phyloP scores from a whole-genome alignment of 176 grass and related monocot species.

The Oryza meyeriana region DNA sequence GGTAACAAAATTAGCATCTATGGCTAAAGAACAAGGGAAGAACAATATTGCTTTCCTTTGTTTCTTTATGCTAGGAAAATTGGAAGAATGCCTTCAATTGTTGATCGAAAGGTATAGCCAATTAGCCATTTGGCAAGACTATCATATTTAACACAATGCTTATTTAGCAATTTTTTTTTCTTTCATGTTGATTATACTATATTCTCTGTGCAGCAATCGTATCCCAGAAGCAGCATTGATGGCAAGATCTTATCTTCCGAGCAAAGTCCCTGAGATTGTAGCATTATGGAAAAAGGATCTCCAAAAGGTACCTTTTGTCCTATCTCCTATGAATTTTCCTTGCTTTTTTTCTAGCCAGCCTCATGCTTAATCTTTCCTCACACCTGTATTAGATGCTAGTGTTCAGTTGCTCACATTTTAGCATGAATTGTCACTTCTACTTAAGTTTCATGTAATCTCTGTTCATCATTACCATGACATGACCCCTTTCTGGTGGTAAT shows the following conservation, averaged over 20 bases:
- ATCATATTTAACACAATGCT: neutral
- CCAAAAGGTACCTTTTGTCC: constrained; percentile 56
- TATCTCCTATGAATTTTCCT: neutral
- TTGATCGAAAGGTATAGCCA: constrained; percentile 71
- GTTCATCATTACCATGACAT: neutral
- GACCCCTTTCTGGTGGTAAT: neutral
- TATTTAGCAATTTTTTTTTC: neutral
- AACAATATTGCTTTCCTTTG: constrained; percentile 94
- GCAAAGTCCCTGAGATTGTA: constrained; percentile 92
- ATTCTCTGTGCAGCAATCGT: constrained; percentile 62
- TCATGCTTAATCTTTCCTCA: constrained; percentile 19
- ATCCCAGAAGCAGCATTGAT: constrained; percentile 98
- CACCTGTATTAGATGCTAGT: neutral
- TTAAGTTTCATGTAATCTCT: neutral
- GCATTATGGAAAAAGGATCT: constrained; percentile 94
- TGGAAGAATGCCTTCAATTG: constrained; percentile 95
- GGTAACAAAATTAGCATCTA: constrained; percentile 68
- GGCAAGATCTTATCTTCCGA: constrained; percentile 96
- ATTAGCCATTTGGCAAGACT: constrained; percentile 1
- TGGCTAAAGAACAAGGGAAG: constrained; percentile 94
- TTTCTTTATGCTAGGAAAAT: constrained; percentile 93
- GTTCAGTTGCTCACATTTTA: neutral
- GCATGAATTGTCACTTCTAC: neutral
- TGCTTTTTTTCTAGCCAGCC: neutral
- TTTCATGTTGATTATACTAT: constrained; percentile 6